These are phyloP conservation scores for Diaporthe aspalathi DNA, from an alignment of 2,329 filamentous ascomycete species.

Conservation along the genomic window DNA sequence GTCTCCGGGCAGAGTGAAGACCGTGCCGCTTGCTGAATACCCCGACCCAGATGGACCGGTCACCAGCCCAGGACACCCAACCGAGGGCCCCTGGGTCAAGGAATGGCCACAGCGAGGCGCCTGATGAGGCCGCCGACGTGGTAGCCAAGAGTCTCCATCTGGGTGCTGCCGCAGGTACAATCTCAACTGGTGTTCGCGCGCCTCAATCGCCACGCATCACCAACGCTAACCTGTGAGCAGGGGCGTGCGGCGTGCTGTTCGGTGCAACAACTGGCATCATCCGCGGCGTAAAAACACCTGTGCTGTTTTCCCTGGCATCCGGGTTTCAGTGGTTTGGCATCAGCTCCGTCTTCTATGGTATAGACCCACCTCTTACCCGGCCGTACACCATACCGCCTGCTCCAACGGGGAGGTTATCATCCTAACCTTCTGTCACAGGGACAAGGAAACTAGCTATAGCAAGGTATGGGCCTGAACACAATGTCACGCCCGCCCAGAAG, in stretches of 20 bases:
- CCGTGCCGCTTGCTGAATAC: conserved; percentile 19
- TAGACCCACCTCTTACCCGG: conserved; percentile 51
- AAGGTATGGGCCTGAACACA: conserved; percentile 62
- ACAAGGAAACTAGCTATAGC: conserved; percentile 53
- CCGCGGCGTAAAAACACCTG: conserved; percentile 69
- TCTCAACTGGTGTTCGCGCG: not conserved
- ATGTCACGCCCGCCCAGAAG: conserved; percentile 68
- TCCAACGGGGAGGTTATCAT: not conserved
- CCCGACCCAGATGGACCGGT: conserved; percentile 4
- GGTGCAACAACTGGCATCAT: conserved; percentile 79
- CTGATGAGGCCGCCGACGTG: conserved; percentile 58
- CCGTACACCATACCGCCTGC: not conserved
- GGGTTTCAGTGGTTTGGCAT: conserved; percentile 86
- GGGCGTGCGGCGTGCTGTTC: conserved; percentile 69
- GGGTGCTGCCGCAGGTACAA: conserved; percentile 67
- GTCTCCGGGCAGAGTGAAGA: not conserved
- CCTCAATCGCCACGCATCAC: not conserved
- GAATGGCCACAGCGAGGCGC: conserved; percentile 46
- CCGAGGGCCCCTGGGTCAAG: conserved; percentile 15
- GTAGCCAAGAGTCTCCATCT: conserved; percentile 66
- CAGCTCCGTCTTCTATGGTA: conserved; percentile 81
- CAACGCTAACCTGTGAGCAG: conserved; percentile 50
- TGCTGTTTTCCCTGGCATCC: conserved; percentile 77
- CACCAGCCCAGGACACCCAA: conserved; percentile 13
- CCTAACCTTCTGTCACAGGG: conserved; percentile 21